Evolutionary conservation across 2,329 filamentous ascomycete species (phyloP).

Genomic region (Blumeria graminis): DNA sequence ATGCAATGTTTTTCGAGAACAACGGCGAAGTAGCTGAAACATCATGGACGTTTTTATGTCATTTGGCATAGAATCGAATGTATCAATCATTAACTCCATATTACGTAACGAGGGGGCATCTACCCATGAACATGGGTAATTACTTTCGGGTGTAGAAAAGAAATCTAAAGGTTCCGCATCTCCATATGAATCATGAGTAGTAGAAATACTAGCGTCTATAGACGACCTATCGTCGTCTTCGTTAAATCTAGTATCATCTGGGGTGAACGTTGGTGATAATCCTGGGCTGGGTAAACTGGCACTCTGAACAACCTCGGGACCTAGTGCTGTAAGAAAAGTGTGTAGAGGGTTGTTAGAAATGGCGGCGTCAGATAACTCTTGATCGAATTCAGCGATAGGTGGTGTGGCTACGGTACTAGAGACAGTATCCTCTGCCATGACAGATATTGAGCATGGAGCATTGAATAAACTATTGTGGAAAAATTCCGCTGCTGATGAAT

Average conservation of each 20-base stretch:
- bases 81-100: slow-evolving; percentile 57
- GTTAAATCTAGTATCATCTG: slow-evolving; percentile 22
- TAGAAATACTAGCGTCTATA: slow-evolving; percentile 15
- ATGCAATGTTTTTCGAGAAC: slow-evolving; percentile 67
- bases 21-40: slow-evolving; percentile 80
- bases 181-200: slow-evolving; percentile 10
- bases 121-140: slow-evolving; percentile 4
- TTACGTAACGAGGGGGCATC: slow-evolving; percentile 13
- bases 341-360: slow-evolving; percentile 25
- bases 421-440: slow-evolving; percentile 27
- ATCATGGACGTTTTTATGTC: slow-evolving; percentile 91
- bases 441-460: slow-evolving; percentile 6
- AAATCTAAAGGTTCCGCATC: slow-evolving; percentile 5
- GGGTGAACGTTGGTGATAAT: slow-evolving; percentile 71
- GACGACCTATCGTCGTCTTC: slow-evolving; percentile 18
- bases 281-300: slow-evolving; percentile 86
- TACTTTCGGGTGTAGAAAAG: not conserved
- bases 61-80: slow-evolving; percentile 73
- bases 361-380: slow-evolving; percentile 31
- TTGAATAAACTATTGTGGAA: slow-evolving; percentile 18
- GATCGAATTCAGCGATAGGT: slow-evolving; percentile 48
- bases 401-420: slow-evolving; percentile 42
- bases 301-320: slow-evolving; percentile 56
- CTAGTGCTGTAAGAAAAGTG: slow-evolving; percentile 28
- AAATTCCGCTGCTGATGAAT: slow-evolving; percentile 12